Conservation (phyloP, 768 basidiomycete species). For the Hirschioporus abietinus region DNA sequence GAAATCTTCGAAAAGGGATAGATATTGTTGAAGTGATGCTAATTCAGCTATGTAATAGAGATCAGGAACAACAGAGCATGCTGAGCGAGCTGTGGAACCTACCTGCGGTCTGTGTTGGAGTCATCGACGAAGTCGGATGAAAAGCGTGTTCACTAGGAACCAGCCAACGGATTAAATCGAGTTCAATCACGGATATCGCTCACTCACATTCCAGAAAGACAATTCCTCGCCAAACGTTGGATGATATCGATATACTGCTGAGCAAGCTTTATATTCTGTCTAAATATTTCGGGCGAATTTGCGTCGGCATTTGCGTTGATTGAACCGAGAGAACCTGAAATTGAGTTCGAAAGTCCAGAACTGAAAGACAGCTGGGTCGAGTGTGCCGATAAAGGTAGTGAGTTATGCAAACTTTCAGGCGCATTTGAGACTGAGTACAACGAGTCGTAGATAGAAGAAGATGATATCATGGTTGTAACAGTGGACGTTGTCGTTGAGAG, state of each 20-base stretch:
- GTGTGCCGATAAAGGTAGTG: background rate
- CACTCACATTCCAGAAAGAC: slow-evolving; percentile 50
- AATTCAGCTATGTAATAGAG: slow-evolving; percentile 36
- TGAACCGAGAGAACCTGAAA: slow-evolving; percentile 27
- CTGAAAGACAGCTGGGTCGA: background rate
- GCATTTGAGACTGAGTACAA: background rate
- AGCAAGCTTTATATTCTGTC: slow-evolving; percentile 45
- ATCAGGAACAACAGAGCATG: slow-evolving; percentile 1
- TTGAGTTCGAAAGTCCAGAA: slow-evolving; percentile 7
- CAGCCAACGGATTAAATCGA: background rate
- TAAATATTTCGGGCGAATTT: slow-evolving; percentile 59
- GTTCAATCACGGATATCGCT: background rate
- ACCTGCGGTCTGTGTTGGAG: slow-evolving; percentile 54
- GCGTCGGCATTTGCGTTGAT: slow-evolving; percentile 33
- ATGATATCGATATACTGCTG: slow-evolving; percentile 45
- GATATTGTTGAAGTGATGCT: slow-evolving; percentile 42
- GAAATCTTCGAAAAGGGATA: slow-evolving; percentile 40
- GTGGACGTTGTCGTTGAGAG: no score
- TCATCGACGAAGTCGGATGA: slow-evolving; percentile 37
- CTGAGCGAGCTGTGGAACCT: slow-evolving; percentile 8
- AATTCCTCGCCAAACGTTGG: slow-evolving; percentile 42
- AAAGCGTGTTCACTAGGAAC: slow-evolving; percentile 57
- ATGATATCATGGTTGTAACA: background rate
- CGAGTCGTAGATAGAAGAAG: background rate
- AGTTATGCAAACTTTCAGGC: background rate